phyloP scores from a whole-genome alignment of 1,284 basidiomycete species.

The Pseudozyma sp. region DNA sequence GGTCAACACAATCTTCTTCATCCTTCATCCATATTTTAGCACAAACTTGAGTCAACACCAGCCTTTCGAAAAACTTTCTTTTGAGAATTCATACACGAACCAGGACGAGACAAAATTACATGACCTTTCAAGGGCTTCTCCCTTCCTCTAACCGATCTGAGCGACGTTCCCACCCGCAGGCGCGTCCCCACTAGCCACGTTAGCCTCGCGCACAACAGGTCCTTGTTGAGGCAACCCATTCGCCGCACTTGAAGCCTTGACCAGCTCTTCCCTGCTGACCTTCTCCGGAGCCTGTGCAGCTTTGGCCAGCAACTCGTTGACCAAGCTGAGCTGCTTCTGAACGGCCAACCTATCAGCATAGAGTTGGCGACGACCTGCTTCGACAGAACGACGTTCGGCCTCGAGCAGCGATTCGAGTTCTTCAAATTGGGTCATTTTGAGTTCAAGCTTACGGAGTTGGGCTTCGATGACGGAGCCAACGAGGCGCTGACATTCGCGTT shows the following conservation, averaged over 20 bases:
- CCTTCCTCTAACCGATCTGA: constrained; percentile 33
- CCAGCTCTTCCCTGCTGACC: constrained; percentile 51
- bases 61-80: too few species aligned
- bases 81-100: not conserved
- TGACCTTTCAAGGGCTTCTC: too few species aligned
- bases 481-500: constrained; percentile 81
- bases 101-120: not conserved
- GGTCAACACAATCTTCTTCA: too few species aligned
- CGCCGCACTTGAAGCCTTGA: constrained; percentile 45
- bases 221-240: constrained; percentile 65
- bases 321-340: constrained; percentile 62
- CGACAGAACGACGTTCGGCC: constrained; percentile 58
- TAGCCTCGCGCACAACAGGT: constrained; percentile 57
- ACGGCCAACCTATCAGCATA: constrained; percentile 65
- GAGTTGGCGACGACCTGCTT: constrained; percentile 62
- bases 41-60: too few species aligned
- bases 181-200: constrained; percentile 1
- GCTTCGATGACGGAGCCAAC: constrained; percentile 88
- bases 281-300: constrained; percentile 55
- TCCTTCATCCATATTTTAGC: too few species aligned
- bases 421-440: constrained; percentile 68
- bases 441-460: constrained; percentile 89
- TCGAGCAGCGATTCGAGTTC: constrained; percentile 66
- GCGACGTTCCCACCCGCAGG: constrained; percentile 37
- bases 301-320: constrained; percentile 62